Percentiles rank a stretch among this genome's conserved stretches.
Conservation (phyloP, 1,284 basidiomycete genomes). For the Moesziomyces aphidis region DNA sequence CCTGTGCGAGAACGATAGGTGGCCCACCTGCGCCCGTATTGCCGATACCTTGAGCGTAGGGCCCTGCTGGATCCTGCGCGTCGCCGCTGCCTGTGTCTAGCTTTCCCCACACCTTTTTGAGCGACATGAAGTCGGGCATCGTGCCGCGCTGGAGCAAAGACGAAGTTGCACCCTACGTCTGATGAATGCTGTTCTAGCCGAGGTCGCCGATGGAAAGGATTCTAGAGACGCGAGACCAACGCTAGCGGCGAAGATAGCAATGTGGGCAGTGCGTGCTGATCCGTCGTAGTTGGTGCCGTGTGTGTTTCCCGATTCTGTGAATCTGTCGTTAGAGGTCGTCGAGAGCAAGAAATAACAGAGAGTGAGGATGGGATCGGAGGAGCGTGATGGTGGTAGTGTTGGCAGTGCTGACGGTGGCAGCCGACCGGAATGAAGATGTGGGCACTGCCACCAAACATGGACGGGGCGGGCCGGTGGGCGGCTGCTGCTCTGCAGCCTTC, state of each 20-base stretch:
- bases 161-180: background rate
- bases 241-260: background rate
- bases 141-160: background rate
- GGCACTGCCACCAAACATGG: background rate
- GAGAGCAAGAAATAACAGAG: background rate
- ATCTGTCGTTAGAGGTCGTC: background rate
- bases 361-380: background rate
- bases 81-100: conserved; percentile 28
- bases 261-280: background rate
- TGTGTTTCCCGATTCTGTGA: background rate
- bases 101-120: conserved; percentile 48
- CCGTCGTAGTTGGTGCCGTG: background rate
- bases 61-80: conserved; percentile 8
- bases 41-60: conserved; percentile 35
- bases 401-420: background rate
- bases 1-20: conserved; percentile 11
- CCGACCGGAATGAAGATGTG: background rate
- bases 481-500: background rate
- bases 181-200: background rate
- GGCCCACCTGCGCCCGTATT: conserved; percentile 16
- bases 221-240: background rate
- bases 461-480: background rate
- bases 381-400: background rate
- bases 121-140: conserved; percentile 52
- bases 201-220: background rate